Evolutionary conservation across 495 filamentous ascomycete genomes (phyloP), one percentile per base, ranked within the genome.

Genomic region (Bryoglossum gracile): DNA sequence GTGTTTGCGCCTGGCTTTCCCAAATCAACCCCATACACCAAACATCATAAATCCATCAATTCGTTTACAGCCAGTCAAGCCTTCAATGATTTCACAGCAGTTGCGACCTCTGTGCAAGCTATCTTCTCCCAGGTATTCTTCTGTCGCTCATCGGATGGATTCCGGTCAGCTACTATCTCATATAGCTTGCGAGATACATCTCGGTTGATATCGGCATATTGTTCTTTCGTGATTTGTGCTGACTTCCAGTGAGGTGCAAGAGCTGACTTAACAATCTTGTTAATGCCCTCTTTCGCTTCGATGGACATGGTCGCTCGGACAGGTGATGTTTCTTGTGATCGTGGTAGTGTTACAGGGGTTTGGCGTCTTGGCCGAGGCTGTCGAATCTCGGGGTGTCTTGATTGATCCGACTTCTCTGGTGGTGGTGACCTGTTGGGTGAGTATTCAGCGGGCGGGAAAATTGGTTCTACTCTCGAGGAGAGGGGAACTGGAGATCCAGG

Each of bases 201-300:
- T 37, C 87, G 80, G 62, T 95, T 95, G 66, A 95, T 89, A 37
- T 82, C 77, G 4, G 83, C 89, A 66, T 87, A 96, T 62, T 95
- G 83, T 33, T 94, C 83, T 56, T 86, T 82, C 25, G 80, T 82
- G 8, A 95, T 68, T 23, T 69, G 70, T 10, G 78, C 77, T 8
- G 58, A 25, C 51, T 84, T 69, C 72, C 72, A 94, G 53, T 85
- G 77, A 17, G 89, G 86, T 45, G 84, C 84, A 17, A 95, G 71
- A 0, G 82, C 86, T 17, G 72, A 66, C 22, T 82, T 80, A 40
- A 95, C 89, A 67, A 94, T 84, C 48, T 76, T 80, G 59, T 84
- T 88, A 38, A 95, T 82, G 49, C 79, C 86, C 40, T 86, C 73
- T 61, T 95, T 95, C 46, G 84, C 79, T 35, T 82, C 77, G 14